Evolutionary conservation across 192 early-diverging fungal species (phyloP), one percentile per base, ranked within the genome.

Genomic region (Coemansia furcata): DNA sequence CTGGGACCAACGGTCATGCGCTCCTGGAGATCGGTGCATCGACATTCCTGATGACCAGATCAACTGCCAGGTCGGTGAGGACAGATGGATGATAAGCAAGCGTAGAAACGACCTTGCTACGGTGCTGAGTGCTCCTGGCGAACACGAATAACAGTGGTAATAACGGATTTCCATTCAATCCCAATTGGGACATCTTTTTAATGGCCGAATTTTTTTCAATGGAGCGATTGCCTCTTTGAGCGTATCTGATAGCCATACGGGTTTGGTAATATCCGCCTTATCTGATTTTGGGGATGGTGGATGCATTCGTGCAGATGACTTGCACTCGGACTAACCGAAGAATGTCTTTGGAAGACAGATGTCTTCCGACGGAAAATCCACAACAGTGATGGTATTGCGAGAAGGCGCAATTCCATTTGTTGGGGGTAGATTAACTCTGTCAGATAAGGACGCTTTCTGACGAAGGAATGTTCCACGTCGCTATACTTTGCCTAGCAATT

Each of bases 11-110:
- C 65, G 70, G 43, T 75, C 78, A 26, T 81, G 78, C 64, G 64
- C 59, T 0, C 62, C 67, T 0, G 67, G 68, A 46, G 67, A 75
- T 42, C 66, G 69, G 43, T 81, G 78, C 71, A 66, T 81, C 26
- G 70, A 81, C 46, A 76, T 81, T 23, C 78, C 78, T 12, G 78
- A 67, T 33, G 47, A 50, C 29, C 42, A 44, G 19, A 65, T 81
- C 64, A 81, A 81, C 67, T 81, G 78, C 57, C 69, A 67, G 35
- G 78, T 80, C n/a, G 61, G 71, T 21, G 62, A 61, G 35, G 60
- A 15, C 19, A 33, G 58, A 71, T 30, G 14, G 12, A 32, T 63
- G 30, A n/a, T 55, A 15, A 55, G 52, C 52, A 35, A 6, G 52
- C 52, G 52, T 5, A 30, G 30, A 15, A 12, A 32, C 12, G 35